Base-by-base conservation (phyloP, 441 rosid species). In the Raphanus hybrid region DNA sequence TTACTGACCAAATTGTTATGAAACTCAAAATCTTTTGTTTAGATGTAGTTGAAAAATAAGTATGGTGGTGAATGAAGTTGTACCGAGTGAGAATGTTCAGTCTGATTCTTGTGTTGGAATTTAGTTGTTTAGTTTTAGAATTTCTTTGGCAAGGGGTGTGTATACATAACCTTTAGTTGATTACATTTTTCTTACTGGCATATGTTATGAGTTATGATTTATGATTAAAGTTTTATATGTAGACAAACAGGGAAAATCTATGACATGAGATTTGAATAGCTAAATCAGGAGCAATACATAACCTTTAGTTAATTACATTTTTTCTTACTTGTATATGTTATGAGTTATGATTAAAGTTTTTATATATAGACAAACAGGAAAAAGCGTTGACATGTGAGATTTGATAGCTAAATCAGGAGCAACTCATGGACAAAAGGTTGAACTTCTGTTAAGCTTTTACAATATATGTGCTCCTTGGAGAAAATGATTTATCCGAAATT, bases 1-100 rank as follows among this genome's bases (percentile, higher is more conserved):
- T 91, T 92, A 92, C 90, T 93, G 81, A 91, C 71, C 45, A 63
- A 39, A 74, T 64, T 74, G 70, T 52, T 62, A 62, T 62, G 61
- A 64, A 34, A 14, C 60, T 63, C 37, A 9, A 55, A 45, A 11
- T 60, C 54, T 45, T 68, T 64, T 48, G 12, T 57, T 64, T 69
- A 57, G 67, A 41, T 43, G 48, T 63, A 79, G 64, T 69, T 79
- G 34, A 39, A 79, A 74, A 79, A 74, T 78, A 78, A 78, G 50
- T 73, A 8, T 67, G 34, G 27, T 50, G 71, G 41, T 61, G 65
- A 27, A 27, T 15, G 57, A 52, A 52, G 73, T 73, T 78, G 66
- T 41, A 62, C 54, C 18, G 29, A 62, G 29, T 16, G 14, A 54
- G 63, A 54, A 23, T 66, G 52, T 73, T 73, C 48, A 63, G 1